These are phyloP conservation scores for Cercospora berteroae DNA, from an alignment of 2,329 filamentous ascomycete species.

Conservation along the genomic window DNA sequence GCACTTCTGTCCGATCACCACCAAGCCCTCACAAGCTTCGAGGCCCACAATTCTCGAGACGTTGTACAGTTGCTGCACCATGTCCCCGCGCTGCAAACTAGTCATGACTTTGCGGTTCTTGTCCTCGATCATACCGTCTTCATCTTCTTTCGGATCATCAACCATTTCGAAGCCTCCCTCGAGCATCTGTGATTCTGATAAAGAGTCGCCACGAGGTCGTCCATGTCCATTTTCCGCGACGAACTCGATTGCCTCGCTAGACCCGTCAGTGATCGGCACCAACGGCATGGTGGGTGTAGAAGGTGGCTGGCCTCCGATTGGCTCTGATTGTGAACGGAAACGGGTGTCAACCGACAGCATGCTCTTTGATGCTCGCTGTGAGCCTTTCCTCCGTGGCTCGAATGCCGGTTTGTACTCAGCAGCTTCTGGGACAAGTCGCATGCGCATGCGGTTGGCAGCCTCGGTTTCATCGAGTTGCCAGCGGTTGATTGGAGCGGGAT, in stretches of 20 bases:
- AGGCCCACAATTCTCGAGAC: conserved; percentile 91
- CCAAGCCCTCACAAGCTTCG: conserved; percentile 87
- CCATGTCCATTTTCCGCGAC: not conserved
- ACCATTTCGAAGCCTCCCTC: conserved; percentile 97
- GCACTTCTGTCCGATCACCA: conserved; percentile 88
- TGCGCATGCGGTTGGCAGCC: conserved; percentile 89
- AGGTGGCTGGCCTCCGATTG: conserved; percentile 25
- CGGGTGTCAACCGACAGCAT: conserved; percentile 34
- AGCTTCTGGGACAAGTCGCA: conserved; percentile 79
- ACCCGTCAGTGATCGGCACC: conserved; percentile 17
- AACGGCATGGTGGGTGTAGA: conserved; percentile 14
- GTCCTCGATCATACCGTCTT: conserved; percentile 81
- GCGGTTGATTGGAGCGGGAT: conserved; percentile 65
- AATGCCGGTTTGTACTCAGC: conserved; percentile 68
- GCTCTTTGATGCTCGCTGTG: conserved; percentile 45
- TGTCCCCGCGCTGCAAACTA: conserved; percentile 82
- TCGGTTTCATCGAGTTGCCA: conserved; percentile 97
- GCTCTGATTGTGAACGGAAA: conserved; percentile 29
- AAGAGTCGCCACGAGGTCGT: conserved; percentile 44
- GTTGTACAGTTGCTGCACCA: conserved; percentile 92
- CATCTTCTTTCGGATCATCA: conserved; percentile 82
- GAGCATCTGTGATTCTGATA: conserved; percentile 45
- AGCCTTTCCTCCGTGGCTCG: conserved; percentile 77
- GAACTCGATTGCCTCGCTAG: conserved; percentile 30
- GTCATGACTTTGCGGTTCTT: conserved; percentile 98